Percentiles rank a stretch among this genome's conserved stretches.
Evolutionary conservation across 768 basidiomycete genomes (phyloP).

Genomic region (Pisolithus sp.): DNA sequence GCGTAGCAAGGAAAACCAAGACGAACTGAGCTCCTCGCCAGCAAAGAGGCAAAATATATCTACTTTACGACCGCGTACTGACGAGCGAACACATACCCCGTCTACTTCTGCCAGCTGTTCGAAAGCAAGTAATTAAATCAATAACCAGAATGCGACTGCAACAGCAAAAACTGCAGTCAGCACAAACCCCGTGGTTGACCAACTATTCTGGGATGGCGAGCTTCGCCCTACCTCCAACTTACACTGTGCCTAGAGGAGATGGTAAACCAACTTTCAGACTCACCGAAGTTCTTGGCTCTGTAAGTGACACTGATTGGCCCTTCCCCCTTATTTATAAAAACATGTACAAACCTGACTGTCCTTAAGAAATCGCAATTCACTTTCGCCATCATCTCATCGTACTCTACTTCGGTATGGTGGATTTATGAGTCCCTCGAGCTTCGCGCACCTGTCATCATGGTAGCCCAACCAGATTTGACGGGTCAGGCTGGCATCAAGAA

Average conservation of each 20-base stretch:
- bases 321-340: conserved; percentile 2
- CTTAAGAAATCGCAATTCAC: conserved; percentile 59
- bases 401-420: conserved; percentile 65
- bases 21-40: conserved; percentile 24
- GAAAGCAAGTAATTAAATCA: neutral
- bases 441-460: conserved; percentile 69
- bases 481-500: conserved; percentile 58
- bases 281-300: conserved; percentile 66
- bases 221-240: conserved; percentile 67
- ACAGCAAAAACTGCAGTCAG: conserved; percentile 1
- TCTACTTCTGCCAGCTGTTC: conserved; percentile 18
- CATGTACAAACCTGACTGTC: conserved; percentile 3
- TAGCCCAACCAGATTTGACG: conserved; percentile 55
- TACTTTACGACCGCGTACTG: conserved; percentile 17
- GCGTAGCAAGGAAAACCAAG: conserved; percentile 26
- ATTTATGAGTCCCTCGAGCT: conserved; percentile 66
- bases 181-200: conserved; percentile 28
- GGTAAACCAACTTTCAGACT: conserved; percentile 61
- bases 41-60: conserved; percentile 51
- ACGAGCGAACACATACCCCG: conserved; percentile 13
- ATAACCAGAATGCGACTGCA: neutral
- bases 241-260: conserved; percentile 52
- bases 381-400: conserved; percentile 76
- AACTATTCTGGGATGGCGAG: conserved; percentile 69
- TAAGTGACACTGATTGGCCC: conserved; percentile 29